Evolutionary conservation across 2,329 filamentous ascomycete species (phyloP).

Genomic region (Xylaria sp.): DNA sequence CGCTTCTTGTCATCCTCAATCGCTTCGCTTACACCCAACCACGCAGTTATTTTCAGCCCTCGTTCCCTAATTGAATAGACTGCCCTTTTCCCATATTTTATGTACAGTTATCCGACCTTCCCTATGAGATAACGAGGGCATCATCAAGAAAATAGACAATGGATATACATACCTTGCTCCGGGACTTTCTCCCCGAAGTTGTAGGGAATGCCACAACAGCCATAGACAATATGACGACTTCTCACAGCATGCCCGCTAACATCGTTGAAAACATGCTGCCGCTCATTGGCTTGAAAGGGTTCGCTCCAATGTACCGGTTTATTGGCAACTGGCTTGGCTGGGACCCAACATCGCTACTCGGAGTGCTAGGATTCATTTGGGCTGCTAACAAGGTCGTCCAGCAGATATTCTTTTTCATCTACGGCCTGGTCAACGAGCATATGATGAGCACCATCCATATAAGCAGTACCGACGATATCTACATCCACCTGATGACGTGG

Average conservation of each 20-base stretch:
- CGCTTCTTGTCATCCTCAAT: not conserved
- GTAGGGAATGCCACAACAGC: conserved; percentile 29
- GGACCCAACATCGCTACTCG: conserved; percentile 55
- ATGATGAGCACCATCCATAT: conserved; percentile 60
- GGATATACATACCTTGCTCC: conserved; percentile 32
- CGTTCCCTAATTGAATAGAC: not conserved
- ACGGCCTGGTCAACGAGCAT: conserved; percentile 49
- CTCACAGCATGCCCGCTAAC: conserved; percentile 26
- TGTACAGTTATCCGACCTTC: not conserved
- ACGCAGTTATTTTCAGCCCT: not conserved
- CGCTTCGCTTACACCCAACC: not conserved
- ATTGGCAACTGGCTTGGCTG: conserved; percentile 53
- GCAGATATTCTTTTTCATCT: conserved; percentile 45
- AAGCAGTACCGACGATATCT: conserved; percentile 62
- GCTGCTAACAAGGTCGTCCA: conserved; percentile 47
- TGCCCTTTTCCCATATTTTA: not conserved
- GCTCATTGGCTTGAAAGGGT: conserved; percentile 49
- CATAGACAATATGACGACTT: conserved; percentile 20
- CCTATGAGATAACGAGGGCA: not conserved
- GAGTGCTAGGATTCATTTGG: conserved; percentile 54
- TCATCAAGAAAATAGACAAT: conserved; percentile 9
- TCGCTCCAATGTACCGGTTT: conserved; percentile 54
- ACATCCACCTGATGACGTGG: conserved; percentile 63
- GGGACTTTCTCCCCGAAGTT: conserved; percentile 26
- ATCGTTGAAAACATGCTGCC: conserved; percentile 50